Base-by-base conservation (phyloP, 2,329 filamentous ascomycete species). In the Penicillium sumatraense region DNA sequence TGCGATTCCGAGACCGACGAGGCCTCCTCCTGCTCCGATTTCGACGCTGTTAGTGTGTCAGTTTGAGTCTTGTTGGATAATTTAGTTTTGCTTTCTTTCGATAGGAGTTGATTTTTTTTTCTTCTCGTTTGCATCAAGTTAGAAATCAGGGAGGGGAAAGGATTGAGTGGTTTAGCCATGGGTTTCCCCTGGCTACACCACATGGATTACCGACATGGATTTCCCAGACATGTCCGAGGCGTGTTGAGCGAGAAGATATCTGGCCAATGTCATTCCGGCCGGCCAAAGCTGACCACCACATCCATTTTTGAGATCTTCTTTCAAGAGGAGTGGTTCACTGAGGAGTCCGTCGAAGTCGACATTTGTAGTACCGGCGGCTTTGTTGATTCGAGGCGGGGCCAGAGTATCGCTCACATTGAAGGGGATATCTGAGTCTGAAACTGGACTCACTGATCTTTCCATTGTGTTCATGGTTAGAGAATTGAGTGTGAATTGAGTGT, bases 221-320 rank as follows among this genome's bases (percentile, higher is more conserved):
- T 89, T 87, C 54, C 83, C 79, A 54, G 74, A 75, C 60, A 96
- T 73, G 62, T 84, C 78, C n/a, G 83, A 76, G 59, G 78, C 79
- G 65, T 90, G 89, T 68, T 87, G 87, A 49, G 88, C 84, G 56
- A 98, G 81, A 82, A 98, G 84, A 71, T 98, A 96, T 74, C 89
- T 91, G 18, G 89, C 85, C 50, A 99, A 80, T 14, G 95, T 85
- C 86, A 96, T 89, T 10, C 95, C 95, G 0, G 93, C 93, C 3
- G 93, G 93, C 95, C 95, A 98, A 10, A 96, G 83, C 75, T 96
- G 90, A 2, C 95, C 95, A 46, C 95, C 95, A 73, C 95, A 98
- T 57, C 95, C 95, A 60, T 90, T 86, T 54, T 85, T 86, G 45
- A 96, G 83, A 74, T 98, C 93, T 73, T 97, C 92, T 67, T 90